A percentile compares a stretch with the other conserved stretches of the same genome.
These are phyloP conservation scores for Globisporangium parvum DNA, from an alignment of 352 stramenopile genomes.

Conservation along the genomic window DNA sequence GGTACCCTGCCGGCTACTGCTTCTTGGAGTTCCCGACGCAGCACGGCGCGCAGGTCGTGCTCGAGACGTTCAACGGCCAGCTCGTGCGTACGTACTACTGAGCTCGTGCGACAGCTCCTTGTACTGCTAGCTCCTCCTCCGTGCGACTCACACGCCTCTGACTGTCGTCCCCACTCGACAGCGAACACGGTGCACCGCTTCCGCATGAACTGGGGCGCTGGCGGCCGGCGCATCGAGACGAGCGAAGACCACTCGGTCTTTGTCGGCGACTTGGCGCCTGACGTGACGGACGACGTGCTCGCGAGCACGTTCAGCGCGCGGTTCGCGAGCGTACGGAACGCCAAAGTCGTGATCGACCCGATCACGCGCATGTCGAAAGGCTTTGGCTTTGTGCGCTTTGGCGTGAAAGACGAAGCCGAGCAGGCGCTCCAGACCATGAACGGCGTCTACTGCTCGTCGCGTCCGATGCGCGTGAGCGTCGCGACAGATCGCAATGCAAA, in stretches of 20 bases:
- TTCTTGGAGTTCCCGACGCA: slow-evolving; percentile 89
- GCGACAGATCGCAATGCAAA: slow-evolving; percentile 79
- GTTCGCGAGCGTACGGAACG: slow-evolving; percentile 77
- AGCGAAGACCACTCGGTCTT: slow-evolving; percentile 88
- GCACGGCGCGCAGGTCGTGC: slow-evolving; percentile 72
- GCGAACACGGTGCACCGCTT: slow-evolving; percentile 87
- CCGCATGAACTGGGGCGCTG: slow-evolving; percentile 90
- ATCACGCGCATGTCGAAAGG: slow-evolving; percentile 88
- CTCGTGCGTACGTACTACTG: slow-evolving; percentile 60
- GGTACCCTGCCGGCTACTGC: slow-evolving; percentile 84
- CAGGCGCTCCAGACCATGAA: slow-evolving; percentile 89
- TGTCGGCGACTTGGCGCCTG: slow-evolving; percentile 86
- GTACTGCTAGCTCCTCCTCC: background rate
- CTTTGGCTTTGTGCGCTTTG: slow-evolving; percentile 91
- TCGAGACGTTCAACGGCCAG: slow-evolving; percentile 85
- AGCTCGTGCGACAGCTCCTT: background rate
- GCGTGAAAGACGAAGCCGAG: slow-evolving; percentile 82
- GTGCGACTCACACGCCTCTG: background rate
- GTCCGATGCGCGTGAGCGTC: slow-evolving; percentile 86
- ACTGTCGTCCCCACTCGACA: slow-evolving; percentile 9
- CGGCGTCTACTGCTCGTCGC: slow-evolving; percentile 81
- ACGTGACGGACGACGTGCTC: slow-evolving; percentile 88
- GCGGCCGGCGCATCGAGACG: slow-evolving; percentile 80
- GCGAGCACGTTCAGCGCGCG: slow-evolving; percentile 72
- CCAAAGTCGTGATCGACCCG: slow-evolving; percentile 89